Percentiles rank a stretch among this genome's conserved stretches.
Conservation (phyloP, 2,329 filamentous ascomycete genomes). For the Phaeosphaeria sp. region DNA sequence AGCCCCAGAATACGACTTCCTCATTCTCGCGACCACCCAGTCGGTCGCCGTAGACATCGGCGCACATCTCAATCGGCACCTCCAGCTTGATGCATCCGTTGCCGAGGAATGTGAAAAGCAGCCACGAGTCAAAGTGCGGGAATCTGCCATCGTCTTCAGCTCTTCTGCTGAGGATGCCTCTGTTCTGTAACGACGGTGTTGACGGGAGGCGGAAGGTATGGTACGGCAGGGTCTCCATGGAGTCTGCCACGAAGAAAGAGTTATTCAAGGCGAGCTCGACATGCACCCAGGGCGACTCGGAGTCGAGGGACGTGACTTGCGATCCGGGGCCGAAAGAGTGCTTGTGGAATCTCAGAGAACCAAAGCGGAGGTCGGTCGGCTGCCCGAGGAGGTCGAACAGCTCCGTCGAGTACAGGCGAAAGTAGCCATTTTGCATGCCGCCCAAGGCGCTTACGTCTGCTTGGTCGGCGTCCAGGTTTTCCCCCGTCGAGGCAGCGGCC, state of each 20-base stretch:
- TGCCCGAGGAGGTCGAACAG: constrained; percentile 45
- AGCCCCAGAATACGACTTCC: constrained; percentile 45
- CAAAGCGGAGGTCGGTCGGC: constrained; percentile 43
- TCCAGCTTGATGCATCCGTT: constrained; percentile 45
- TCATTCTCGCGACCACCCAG: constrained; percentile 41
- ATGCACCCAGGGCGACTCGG: constrained; percentile 19
- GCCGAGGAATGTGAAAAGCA: constrained; percentile 47
- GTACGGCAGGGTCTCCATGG: constrained; percentile 44
- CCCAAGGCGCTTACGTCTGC: constrained; percentile 9
- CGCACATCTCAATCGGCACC: constrained; percentile 47
- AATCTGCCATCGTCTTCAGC: constrained; percentile 38
- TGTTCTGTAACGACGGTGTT: constrained; percentile 40
- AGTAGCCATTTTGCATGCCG: constrained; percentile 43
- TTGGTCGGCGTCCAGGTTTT: neutral
- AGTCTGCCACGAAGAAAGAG: constrained; percentile 45
- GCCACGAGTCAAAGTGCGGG: constrained; percentile 45
- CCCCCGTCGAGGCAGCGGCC: constrained; percentile 12
- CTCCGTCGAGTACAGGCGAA: constrained; percentile 45
- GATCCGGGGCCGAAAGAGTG: constrained; percentile 2
- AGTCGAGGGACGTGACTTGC: neutral
- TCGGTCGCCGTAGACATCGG: constrained; percentile 41
- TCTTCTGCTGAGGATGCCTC: constrained; percentile 42
- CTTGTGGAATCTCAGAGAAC: constrained; percentile 44
- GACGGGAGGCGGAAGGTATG: constrained; percentile 42
- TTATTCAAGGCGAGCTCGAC: constrained; percentile 43